phyloP scores from a whole-genome alignment of 1,284 basidiomycete genomes.

The Mycosarcoma mackinlayi region DNA sequence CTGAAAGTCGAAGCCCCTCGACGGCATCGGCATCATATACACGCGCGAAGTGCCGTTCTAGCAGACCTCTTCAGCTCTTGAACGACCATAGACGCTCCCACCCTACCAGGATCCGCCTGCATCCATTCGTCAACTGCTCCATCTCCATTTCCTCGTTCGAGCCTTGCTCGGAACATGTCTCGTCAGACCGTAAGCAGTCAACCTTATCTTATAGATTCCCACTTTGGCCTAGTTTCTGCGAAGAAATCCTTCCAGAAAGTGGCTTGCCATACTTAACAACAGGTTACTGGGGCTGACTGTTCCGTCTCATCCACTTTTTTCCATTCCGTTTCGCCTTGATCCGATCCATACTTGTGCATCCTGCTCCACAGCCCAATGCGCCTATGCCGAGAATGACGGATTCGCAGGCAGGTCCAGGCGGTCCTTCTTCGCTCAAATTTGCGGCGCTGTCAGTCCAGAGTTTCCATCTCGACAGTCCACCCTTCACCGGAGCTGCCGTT shows the following conservation, averaged over 20 bases:
- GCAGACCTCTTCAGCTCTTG: not conserved
- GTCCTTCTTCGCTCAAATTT: constrained; percentile 60
- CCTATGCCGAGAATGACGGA: constrained; percentile 64
- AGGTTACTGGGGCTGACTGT: constrained; percentile 13
- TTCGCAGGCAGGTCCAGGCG: constrained; percentile 56
- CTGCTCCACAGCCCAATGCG: constrained; percentile 23
- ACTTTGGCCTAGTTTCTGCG: not conserved
- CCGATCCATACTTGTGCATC: not conserved
- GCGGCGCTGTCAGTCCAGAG: constrained; percentile 64
- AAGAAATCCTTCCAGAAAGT: not conserved
- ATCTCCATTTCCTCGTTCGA: no score
- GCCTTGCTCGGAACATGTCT: constrained; percentile 12
- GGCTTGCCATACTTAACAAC: not conserved
- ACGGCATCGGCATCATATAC: constrained; percentile 13
- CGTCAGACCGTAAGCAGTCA: constrained; percentile 11
- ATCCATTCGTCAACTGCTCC: not conserved
- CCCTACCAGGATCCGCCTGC: no score
- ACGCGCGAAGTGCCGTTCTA: constrained; percentile 1
- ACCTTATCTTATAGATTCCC: not conserved
- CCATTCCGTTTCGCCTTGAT: not conserved
- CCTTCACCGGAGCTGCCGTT: constrained; percentile 65
- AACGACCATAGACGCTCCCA: not conserved
- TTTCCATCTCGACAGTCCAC: constrained; percentile 66
- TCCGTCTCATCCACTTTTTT: not conserved
- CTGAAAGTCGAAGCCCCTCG: not conserved